Conservation (phyloP, 2,329 filamentous ascomycete species). For the Claviceps monticola region DNA sequence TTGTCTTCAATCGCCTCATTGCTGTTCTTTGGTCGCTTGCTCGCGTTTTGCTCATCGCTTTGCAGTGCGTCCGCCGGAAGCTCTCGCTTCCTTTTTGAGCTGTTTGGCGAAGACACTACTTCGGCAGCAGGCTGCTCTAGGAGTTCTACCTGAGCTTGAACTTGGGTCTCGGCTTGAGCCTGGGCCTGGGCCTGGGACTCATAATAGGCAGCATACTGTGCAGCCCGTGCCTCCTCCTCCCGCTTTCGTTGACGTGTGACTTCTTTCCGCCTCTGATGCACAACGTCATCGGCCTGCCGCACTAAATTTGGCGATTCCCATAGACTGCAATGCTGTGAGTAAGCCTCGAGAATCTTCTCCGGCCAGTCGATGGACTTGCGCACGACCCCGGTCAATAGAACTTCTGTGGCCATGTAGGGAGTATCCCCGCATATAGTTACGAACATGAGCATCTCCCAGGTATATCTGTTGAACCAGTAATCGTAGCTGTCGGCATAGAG, state of each 20-base stretch:
- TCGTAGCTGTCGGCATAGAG: conserved; percentile 67
- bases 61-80: conserved; percentile 30
- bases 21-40: conserved; percentile 53
- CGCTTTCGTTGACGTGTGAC: conserved; percentile 50
- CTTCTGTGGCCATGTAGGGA: conserved; percentile 61
- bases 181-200: conserved; percentile 11
- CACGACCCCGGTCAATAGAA: conserved; percentile 57
- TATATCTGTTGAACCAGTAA: conserved; percentile 87
- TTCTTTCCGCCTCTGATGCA: conserved; percentile 52
- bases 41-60: conserved; percentile 27
- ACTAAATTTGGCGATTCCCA: conserved; percentile 70
- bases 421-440: conserved; percentile 34
- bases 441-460: conserved; percentile 70
- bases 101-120: conserved; percentile 22
- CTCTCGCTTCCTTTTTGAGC: conserved; percentile 63
- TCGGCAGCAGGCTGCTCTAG: conserved; percentile 8
- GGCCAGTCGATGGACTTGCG: conserved; percentile 58
- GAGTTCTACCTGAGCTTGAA: background rate
- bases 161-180: conserved; percentile 7
- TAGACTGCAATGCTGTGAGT: conserved; percentile 71
- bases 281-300: conserved; percentile 58
- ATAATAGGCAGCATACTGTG: conserved; percentile 31
- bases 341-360: conserved; percentile 61
- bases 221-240: conserved; percentile 48
- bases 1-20: conserved; percentile 15